Base-by-base conservation (phyloP, 31 red algal genomes). In the Endocladia muricata region DNA sequence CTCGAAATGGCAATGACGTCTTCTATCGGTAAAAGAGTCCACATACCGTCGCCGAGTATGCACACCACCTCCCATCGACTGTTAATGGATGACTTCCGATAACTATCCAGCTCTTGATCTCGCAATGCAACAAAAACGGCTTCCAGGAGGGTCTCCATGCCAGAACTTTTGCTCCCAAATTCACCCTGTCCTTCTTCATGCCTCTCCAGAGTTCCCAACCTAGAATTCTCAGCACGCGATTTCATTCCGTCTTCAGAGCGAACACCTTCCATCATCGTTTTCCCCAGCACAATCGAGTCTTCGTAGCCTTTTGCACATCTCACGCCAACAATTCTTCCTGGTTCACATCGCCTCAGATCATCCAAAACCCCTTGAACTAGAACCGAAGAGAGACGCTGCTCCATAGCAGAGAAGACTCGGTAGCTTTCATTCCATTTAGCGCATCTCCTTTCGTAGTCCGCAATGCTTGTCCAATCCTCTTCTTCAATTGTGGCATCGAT, bases 241-340 rank as follows among this genome's bases (percentile, higher is more conserved):
- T n/a, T n/a, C n/a, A n/a, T n/a, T n/a, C n/a, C n/a, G n/a, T n/a
- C n/a, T 6, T 58, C 55, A 22, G 4, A 6, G 6, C 6, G 4
- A 28, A 28, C 9, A 4, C 55, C 55, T 28, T 58, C 0, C 30
- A 60, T 17, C 83, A 73, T 23, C 28, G 48, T 28, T 35, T 73
- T 39, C 0, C 65, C 33, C 51, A 6, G 33, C 38, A 34, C 6
- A 2, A 30, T 38, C 17, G 70, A 31, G 9, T 22, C 31, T 6
- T 51, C 74, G 25, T 11, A 25, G 17, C 26, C 62, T 51, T 40
- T 44, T 6, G 35, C 37, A 29, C 65, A 23, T 2, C 7, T 36
- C 26, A 89, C 68, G 2, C 85, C 85, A 79, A 89, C 81, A n/a
- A 89, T 73, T 22, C 76, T 15, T 2, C 85, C 85, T 1, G 85